Evolutionary conservation across 805 yeast species (phyloP), one percentile per base, ranked within the genome.

Genomic region (Torulaspora delbrueckii): DNA sequence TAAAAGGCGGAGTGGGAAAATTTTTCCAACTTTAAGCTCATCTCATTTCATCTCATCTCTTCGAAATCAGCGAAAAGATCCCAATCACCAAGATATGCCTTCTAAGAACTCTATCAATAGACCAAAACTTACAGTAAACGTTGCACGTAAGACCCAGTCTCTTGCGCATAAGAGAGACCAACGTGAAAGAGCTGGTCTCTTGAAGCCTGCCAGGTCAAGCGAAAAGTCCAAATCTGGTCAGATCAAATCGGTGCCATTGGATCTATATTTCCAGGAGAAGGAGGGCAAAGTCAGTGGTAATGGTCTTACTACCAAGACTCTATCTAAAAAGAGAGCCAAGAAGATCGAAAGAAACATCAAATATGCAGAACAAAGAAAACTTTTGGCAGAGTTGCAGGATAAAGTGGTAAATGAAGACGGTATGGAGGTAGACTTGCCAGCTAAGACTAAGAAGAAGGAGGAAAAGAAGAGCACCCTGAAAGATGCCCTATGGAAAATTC

Each of bases 61-160:
- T 26, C 40, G 14, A 18, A 31, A 7, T 18, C 16, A 31, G 19
- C 19, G 14, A 28, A 10, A 14, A 27, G 26, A 16, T 28, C 12
- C 34, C 12, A 23, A 23, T 16, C n/a, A 13, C 27, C 40, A 5
- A 31, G 25, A 36, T 16, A 86, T 86, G 95, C 93, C 95, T 27
- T 82, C 89, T 13, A 84, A 77, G 68, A 87, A 86, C 72, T 78
- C 88, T 36, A 74, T 87, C 54, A 89, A 88, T 67, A 86, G 82
- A 66, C 95, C 93, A 39, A 83, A 82, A 63, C 77, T 76, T 55
- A 75, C 76, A 50, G 66, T 78, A 31, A 70, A 67, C 51, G 69
- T 79, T 43, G 72, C 73, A 48, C 72, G 73, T 42, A 82, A 77
- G 63, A 72, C 76, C 37, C 64, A 71, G 27, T 59, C 75, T 33